phyloP scores from a whole-genome alignment of 257 asterid genomes.

The Prunella vulgaris region DNA sequence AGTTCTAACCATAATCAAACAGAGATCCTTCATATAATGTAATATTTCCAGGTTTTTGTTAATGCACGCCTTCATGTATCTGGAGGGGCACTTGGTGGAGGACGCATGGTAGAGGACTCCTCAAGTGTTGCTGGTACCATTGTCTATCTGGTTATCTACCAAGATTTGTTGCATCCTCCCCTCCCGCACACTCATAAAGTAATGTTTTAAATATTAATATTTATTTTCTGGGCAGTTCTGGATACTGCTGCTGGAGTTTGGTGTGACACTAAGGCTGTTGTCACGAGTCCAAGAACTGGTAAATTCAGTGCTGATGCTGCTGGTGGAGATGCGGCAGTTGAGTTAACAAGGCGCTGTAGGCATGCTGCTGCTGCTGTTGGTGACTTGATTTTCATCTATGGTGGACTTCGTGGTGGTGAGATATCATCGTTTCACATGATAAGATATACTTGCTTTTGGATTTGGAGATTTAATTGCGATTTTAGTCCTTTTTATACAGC shows the following conservation, averaged over 20 bases:
- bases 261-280: constrained; percentile 94
- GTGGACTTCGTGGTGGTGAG: constrained; percentile 99
- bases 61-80: constrained; percentile 98
- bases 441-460: background rate
- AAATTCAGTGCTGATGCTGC: constrained; percentile 95
- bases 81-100: constrained; percentile 99
- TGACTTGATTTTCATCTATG: constrained; percentile 89
- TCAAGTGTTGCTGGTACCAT: constrained; percentile 89
- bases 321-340: constrained; percentile 96
- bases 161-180: background rate
- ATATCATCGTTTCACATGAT: constrained; percentile 20
- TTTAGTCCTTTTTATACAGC: constrained; percentile 6
- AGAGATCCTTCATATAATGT: background rate
- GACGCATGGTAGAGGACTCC: constrained; percentile 99
- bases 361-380: constrained; percentile 99
- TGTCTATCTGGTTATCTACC: constrained; percentile 12
- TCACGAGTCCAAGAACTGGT: constrained; percentile 89
- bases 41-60: constrained; percentile 71
- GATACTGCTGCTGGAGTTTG: constrained; percentile 99
- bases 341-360: constrained; percentile 93
- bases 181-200: no score
- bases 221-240: constrained; percentile 53
- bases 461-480: constrained; percentile 6
- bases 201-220: background rate
- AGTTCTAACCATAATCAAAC: background rate